Evolutionary conservation across 2,329 filamentous ascomycete genomes (phyloP).

Genomic region (Colletotrichum gloeosporioides): DNA sequence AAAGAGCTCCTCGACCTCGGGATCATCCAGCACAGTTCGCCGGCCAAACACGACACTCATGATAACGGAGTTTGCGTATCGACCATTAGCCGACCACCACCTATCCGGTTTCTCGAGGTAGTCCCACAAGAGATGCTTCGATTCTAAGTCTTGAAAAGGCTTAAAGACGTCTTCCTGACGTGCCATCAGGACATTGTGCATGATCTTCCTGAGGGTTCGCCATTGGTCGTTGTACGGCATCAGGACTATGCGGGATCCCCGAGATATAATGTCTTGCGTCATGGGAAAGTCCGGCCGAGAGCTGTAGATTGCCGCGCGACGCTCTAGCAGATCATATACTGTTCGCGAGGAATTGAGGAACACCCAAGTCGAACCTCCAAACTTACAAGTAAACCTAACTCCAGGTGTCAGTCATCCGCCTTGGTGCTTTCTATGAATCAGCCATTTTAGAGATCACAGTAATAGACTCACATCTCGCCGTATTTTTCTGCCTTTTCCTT

Average conservation of each 20-base stretch:
- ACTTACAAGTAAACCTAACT: not conserved
- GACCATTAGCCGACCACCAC: not conserved
- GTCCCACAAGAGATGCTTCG: not conserved
- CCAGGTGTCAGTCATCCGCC: not conserved
- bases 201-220: not conserved
- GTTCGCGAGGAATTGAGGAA: not conserved
- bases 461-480: not conserved
- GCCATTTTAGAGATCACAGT: not conserved
- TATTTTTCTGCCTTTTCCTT: not conserved
- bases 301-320: not conserved
- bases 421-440: fast-evolving
- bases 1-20: not conserved
- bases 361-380: not conserved
- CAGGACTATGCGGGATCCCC: not conserved
- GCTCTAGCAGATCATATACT: not conserved
- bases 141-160: not conserved
- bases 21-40: not conserved
- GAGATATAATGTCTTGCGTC: not conserved
- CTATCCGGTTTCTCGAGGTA: not conserved
- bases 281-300: not conserved
- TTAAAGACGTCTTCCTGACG: not conserved
- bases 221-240: not conserved
- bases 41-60: not conserved
- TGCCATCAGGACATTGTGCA: not conserved
- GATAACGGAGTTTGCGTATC: not conserved